Evolutionary conservation across 768 basidiomycete genomes (phyloP).

Genomic region (Boletus subcaerulescens): DNA sequence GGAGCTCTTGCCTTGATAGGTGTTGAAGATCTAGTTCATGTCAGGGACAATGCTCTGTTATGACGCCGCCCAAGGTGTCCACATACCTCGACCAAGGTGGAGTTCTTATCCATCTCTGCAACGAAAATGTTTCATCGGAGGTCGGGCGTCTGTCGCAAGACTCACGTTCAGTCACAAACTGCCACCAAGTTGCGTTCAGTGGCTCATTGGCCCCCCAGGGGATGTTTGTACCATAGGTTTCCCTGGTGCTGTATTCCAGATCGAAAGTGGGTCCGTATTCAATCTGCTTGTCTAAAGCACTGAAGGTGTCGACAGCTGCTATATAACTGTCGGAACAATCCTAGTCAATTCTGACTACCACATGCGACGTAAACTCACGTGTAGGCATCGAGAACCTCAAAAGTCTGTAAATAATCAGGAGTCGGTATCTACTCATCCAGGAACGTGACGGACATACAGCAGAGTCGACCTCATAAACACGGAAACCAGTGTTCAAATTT

Average conservation of each 20-base stretch:
- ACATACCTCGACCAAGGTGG: slow-evolving; percentile 56
- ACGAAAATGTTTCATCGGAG: not conserved
- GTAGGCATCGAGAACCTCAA: slow-evolving; percentile 73
- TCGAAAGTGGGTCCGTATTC: slow-evolving; percentile 57
- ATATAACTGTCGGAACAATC: slow-evolving; percentile 47
- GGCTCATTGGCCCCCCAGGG: slow-evolving; percentile 65
- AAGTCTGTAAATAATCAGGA: slow-evolving; percentile 47
- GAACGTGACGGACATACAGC: slow-evolving; percentile 39
- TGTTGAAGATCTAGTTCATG: slow-evolving; percentile 55
- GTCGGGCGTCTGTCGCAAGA: slow-evolving; percentile 4
- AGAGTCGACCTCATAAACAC: slow-evolving; percentile 47
- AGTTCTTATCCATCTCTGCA: slow-evolving; percentile 56
- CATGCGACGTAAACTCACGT: slow-evolving; percentile 47
- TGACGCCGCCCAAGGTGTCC: not conserved
- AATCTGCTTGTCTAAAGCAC: slow-evolving; percentile 54
- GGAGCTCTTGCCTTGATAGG: slow-evolving; percentile 70
- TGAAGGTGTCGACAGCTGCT: slow-evolving; percentile 57
- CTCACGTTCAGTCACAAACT: slow-evolving; percentile 69
- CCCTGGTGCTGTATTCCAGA: slow-evolving; percentile 67
- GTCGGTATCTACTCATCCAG: not conserved
- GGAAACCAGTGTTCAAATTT: slow-evolving; percentile 74
- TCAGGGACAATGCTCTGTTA: slow-evolving; percentile 1
- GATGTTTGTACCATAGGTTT: slow-evolving; percentile 55
- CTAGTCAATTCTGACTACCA: not conserved
- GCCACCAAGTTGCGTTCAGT: slow-evolving; percentile 83